These are phyloP conservation scores for Phaeosphaeriaceae sp. DNA, from an alignment of 2,329 filamentous ascomycete species.

Conservation along the genomic window DNA sequence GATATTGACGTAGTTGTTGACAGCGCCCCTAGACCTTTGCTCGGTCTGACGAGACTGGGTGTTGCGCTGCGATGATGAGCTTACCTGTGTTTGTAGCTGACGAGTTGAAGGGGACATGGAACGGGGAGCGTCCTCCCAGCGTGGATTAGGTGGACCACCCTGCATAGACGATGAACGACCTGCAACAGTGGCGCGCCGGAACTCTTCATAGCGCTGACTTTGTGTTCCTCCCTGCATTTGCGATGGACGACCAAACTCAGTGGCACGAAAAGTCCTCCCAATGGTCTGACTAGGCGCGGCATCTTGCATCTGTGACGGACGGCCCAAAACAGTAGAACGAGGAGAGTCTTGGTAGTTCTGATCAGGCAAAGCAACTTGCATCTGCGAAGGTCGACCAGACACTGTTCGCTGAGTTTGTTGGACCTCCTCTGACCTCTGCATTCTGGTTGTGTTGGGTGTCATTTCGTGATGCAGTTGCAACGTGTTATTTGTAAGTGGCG, in stretches of 20 bases:
- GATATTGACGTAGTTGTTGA: neutral
- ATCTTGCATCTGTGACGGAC: slow-evolving; percentile 1
- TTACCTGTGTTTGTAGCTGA: neutral
- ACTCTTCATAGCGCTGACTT: neutral
- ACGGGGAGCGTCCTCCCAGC: neutral
- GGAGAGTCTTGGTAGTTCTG: neutral
- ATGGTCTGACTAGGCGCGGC: neutral
- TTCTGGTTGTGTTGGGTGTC: neutral
- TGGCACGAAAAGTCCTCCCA: neutral
- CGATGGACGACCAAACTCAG: neutral
- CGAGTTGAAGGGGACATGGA: neutral
- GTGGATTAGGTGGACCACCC: neutral
- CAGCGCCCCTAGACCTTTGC: neutral
- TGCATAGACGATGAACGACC: neutral
- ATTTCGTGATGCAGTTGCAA: neutral
- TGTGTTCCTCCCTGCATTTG: neutral
- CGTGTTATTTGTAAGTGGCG: neutral
- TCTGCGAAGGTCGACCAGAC: neutral
- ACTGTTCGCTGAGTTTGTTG: neutral
- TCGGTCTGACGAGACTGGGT: neutral
- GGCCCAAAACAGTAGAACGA: neutral
- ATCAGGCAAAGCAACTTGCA: neutral
- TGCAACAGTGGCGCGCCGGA: neutral
- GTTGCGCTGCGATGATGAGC: neutral
- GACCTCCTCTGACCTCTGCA: neutral